A percentile compares a stretch with the other conserved stretches of the same genome.
These are phyloP conservation scores for Podaxis carcinomalis DNA, from an alignment of 768 basidiomycete genomes.

Conservation along the genomic window DNA sequence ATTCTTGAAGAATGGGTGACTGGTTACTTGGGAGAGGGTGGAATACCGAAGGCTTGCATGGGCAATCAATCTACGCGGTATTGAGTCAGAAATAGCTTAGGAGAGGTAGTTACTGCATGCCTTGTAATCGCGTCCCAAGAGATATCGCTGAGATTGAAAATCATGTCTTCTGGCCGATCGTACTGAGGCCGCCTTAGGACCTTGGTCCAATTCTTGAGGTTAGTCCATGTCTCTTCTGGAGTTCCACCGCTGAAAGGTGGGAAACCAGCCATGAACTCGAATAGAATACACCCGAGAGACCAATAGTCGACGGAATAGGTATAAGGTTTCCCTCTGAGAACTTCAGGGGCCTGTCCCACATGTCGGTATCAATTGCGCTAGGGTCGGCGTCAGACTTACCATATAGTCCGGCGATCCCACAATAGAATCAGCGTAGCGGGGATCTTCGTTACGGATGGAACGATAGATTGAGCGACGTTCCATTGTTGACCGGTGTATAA, in stretches of 20 bases:
- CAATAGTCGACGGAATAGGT: conserved; percentile 96
- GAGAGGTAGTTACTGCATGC: conserved; percentile 33
- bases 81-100: neutral
- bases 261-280: conserved; percentile 95
- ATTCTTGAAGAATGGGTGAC: conserved; percentile 79
- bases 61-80: conserved; percentile 65
- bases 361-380: neutral
- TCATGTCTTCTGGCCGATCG: conserved; percentile 91
- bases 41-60: conserved; percentile 79
- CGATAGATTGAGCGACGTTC: conserved; percentile 95
- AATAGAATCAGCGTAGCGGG: conserved; percentile 94
- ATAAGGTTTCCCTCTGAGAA: conserved; percentile 91
- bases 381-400: conserved; percentile 34
- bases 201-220: conserved; percentile 96
- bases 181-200: conserved; percentile 92
- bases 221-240: conserved; percentile 98
- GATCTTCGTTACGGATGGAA: conserved; percentile 84
- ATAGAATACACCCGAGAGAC: conserved; percentile 97
- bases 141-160: conserved; percentile 91
- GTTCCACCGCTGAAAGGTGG: conserved; percentile 96
- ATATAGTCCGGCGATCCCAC: conserved; percentile 99
- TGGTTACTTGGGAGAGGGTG: conserved; percentile 65
- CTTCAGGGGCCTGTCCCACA: conserved; percentile 64
- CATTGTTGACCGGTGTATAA: conserved; percentile 87
- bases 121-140: conserved; percentile 94